Base-by-base conservation (phyloP, 495 filamentous ascomycete genomes). In the Penicillium nucicola region DNA sequence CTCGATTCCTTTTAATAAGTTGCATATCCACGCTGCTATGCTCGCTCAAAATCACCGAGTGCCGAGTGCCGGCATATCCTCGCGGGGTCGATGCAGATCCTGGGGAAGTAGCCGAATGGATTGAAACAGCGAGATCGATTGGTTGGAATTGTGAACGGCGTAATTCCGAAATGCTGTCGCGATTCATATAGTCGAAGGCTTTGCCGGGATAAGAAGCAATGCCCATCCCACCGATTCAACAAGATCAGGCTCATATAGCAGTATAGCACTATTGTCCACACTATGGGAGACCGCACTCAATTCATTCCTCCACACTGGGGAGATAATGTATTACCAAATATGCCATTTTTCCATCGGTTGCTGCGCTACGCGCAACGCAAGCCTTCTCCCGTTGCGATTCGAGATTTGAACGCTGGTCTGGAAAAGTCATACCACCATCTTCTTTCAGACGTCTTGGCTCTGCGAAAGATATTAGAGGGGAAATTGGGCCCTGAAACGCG, bases 261-360 rank as follows among this genome's bases (percentile, higher is more conserved):
- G 11, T 17, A 44, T 4, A 14, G 3, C 41, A 15, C 13, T 17
- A 44, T 4, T 39, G 30, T 6, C 19, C 14, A 30, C n/a, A 48
- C 25, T 49, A 61, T 61, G 53, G 53, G 44, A 18, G 60, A 68
- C 33, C 58, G 56, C 8, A 64, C 58, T 55, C 33, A 40, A 31
- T 48, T 58, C 37, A 56, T 67, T 20, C 66, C 66, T 35, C 46
- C 53, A 1, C 66, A 69, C 44, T 42, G 42, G 2, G 66, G 66
- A 42, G 32, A 48, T 0, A 57, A 55, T 14, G 57, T 63, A 0
- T 44, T 63, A 14, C 60, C 60, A 3, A 63, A 60, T 35, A 28
- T 54, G 5, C 64, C 64, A 13, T 62, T 67, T 33, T 69, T 67
- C 41, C 55, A 63, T 28, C 61, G 61, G 39, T 33, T 69, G 6